Percentiles rank a stretch among this genome's conserved stretches.
phyloP scores from a whole-genome alignment of 805 yeast genomes.

The Priceomyces castillae region DNA sequence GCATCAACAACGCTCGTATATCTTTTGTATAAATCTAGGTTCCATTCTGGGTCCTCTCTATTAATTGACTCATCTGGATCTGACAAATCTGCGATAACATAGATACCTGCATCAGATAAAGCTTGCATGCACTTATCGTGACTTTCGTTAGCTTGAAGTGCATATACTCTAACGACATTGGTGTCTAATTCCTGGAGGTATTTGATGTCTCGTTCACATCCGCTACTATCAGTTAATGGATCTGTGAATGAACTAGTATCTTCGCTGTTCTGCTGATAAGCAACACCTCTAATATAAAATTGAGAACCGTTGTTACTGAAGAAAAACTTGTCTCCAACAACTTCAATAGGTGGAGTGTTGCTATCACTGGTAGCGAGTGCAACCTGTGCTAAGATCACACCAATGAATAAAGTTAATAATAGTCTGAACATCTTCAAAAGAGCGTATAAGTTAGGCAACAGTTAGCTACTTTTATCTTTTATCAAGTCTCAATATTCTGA shows the following conservation, averaged over 20 bases:
- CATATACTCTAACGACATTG: constrained; percentile 74
- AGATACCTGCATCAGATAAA: constrained; percentile 80
- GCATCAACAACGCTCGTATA: constrained; percentile 68
- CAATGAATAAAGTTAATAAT: constrained; percentile 1
- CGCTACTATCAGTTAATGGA: constrained; percentile 61
- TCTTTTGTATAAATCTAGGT: constrained; percentile 57
- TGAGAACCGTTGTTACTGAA: constrained; percentile 76
- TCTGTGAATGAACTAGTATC: constrained; percentile 49
- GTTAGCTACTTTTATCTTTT: neutral
- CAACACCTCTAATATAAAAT: constrained; percentile 74
- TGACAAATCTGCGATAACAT: constrained; percentile 85
- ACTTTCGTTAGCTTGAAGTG: constrained; percentile 60
- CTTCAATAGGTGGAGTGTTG: constrained; percentile 62
- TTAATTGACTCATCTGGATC: constrained; percentile 63
- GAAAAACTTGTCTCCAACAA: constrained; percentile 76
- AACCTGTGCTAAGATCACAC: constrained; percentile 13
- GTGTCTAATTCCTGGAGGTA: constrained; percentile 60
- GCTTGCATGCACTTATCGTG: constrained; percentile 68
- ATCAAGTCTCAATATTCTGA: neutral
- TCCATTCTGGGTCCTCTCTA: constrained; percentile 65
- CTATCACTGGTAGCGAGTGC: constrained; percentile 24
- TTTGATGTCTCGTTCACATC: constrained; percentile 74
- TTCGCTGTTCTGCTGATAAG: constrained; percentile 63
- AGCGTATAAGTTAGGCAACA: constrained; percentile 3
- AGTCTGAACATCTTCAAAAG: constrained; percentile 5